Evolutionary conservation across 495 filamentous ascomycete genomes (phyloP).

Genomic region (Durotheca rogersii): DNA sequence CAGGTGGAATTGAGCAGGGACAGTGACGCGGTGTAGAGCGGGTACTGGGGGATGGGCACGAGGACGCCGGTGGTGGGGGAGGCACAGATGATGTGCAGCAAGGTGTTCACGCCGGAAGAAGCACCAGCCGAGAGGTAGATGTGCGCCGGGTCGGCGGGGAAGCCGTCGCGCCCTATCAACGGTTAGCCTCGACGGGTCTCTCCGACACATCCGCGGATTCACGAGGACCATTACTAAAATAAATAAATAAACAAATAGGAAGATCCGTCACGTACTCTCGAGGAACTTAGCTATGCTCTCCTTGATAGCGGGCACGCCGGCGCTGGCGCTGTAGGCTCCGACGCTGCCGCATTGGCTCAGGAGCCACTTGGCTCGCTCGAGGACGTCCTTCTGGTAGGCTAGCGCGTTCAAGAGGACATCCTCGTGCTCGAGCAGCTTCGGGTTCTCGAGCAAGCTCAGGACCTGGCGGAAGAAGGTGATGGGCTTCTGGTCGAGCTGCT

Average conservation of each 20-base stretch:
- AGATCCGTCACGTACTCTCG: conserved; percentile 58
- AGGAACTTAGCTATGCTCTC: conserved; percentile 92
- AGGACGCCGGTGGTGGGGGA: conserved; percentile 78
- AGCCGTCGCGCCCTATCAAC: conserved; percentile 73
- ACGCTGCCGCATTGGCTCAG: conserved; percentile 83
- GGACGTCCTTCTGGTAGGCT: conserved; percentile 84
- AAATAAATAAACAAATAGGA: too few species aligned
- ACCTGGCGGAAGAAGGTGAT: conserved; percentile 99
- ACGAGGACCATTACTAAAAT: too few species aligned
- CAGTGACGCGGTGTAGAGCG: conserved; percentile 93
- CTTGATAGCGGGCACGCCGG: conserved; percentile 79
- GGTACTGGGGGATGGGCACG: conserved; percentile 96
- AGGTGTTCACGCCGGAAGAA: conserved; percentile 89
- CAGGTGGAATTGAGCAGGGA: conserved; percentile 79
- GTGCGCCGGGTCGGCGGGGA: conserved; percentile 70
- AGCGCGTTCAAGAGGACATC: conserved; percentile 66
- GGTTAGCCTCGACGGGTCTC: conserved; percentile 2
- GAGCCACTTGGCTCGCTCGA: conserved; percentile 76
- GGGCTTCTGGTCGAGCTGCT: conserved; percentile 97
- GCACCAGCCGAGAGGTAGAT: conserved; percentile 90
- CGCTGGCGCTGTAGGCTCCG: conserved; percentile 93
- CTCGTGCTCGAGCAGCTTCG: conserved; percentile 73
- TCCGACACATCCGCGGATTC: background rate
- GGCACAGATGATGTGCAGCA: conserved; percentile 85
- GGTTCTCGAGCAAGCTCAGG: conserved; percentile 90